A percentile compares a stretch with the other conserved stretches of the same genome.
phyloP scores from a whole-genome alignment of 78 protist species.

The Thecamonas trahens region DNA sequence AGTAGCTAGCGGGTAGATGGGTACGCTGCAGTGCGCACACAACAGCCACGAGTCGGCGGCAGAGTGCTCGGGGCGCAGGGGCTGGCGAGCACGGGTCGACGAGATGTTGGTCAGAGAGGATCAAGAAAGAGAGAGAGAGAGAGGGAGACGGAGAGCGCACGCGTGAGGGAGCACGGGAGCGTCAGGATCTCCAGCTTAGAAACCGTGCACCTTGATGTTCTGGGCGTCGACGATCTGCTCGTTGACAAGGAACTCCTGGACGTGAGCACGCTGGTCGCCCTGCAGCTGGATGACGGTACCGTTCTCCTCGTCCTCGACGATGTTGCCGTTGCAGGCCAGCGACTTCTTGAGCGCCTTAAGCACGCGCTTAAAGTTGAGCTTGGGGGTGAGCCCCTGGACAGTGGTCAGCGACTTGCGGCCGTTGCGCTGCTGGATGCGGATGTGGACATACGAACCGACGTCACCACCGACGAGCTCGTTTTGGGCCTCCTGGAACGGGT shows the following conservation, averaged over 20 bases:
- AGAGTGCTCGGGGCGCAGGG: too few relatives aligned
- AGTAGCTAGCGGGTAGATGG: too few relatives aligned
- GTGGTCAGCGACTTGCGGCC: conserved; percentile 55
- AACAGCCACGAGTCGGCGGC: too few relatives aligned
- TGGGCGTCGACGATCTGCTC: conserved; percentile 22
- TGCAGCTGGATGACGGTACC: conserved; percentile 49
- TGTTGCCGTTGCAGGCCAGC: conserved; percentile 51
- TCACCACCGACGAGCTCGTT: neutral
- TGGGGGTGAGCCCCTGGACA: conserved; percentile 36
- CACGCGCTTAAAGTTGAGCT: neutral
- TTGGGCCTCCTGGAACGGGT: conserved; percentile 17
- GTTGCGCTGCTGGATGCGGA: conserved; percentile 64
- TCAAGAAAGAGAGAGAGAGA: too few relatives aligned
- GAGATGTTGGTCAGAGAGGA: too few relatives aligned
- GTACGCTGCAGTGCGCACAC: too few relatives aligned
- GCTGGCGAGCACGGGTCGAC: too few relatives aligned
- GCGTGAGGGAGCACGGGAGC: too few relatives aligned
- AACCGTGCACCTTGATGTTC: conserved; percentile 43
- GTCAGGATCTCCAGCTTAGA: conserved; percentile 15
- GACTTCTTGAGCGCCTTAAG: conserved; percentile 40
- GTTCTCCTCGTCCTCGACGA: conserved; percentile 27
- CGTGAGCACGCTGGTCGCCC: conserved; percentile 46
- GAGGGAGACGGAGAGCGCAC: too few relatives aligned
- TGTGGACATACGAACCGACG: conserved; percentile 23
- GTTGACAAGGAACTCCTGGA: conserved; percentile 16